Base-by-base conservation (phyloP, 208 protist species). In the Vickermania spadyakhi region DNA sequence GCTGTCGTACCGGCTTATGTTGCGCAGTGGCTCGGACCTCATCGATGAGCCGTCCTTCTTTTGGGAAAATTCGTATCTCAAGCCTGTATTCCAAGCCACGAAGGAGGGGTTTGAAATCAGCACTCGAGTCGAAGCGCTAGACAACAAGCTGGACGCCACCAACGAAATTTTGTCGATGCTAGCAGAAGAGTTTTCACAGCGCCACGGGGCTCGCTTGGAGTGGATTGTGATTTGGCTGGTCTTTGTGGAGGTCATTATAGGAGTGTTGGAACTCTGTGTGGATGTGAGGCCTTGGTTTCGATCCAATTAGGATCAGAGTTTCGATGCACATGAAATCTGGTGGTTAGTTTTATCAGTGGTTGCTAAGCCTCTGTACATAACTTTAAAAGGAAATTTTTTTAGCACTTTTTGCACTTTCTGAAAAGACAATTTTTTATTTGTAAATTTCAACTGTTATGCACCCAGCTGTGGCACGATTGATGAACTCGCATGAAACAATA, bases 151-250 rank as follows among this genome's bases (percentile, higher is more conserved):
- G 57, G 82, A 86, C 41, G 82, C 82, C 0, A 66, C 82, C 14
- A 89, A 89, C 53, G 82, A 89, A 50, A 89, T 89, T 45, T 45
- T 89, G 25, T 84, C 82, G 11, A 89, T 89, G 71, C 58, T 89
- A 36, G 78, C 82, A 7, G 82, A 89, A 30, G 78, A 89, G 53
- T 86, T 86, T 58, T 84, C 82, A 56, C 78, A 89, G 60, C 77
- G 82, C 27, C 78, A 86, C 52, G 82, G 78, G 28, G 78, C 75
- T 25, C 77, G 84, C 4, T 63, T 91, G 49, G 84, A 91, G 62
- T 91, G 84, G 80, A 91, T 91, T 62, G 80, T 91, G 21, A 91
- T 91, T 62, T 91, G 80, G 84, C 67, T 91, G 2, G 80, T 91
- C 0, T 81, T 87, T 61, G 75, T 84, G 25, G 84, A 91, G 31